Evolutionary conservation across 495 filamentous ascomycete genomes (phyloP).

Genomic region (Penicillium steckii): DNA sequence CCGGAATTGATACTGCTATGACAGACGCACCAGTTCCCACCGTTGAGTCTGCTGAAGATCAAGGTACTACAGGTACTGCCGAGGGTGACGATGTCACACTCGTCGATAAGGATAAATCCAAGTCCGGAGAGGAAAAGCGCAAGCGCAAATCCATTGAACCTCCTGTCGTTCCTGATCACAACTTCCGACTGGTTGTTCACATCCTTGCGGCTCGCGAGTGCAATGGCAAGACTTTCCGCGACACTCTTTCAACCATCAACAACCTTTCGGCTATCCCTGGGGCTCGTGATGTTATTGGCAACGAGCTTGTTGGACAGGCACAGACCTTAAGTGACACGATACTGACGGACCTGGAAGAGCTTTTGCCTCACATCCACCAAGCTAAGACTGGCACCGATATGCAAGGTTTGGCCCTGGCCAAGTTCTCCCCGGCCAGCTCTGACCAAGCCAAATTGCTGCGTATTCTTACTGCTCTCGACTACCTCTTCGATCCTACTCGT

Average conservation of each 20-base stretch:
- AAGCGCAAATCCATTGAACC: slow-evolving; percentile 78
- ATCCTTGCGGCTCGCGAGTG: slow-evolving; percentile 95
- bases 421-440: slow-evolving; percentile 92
- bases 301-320: slow-evolving; percentile 84
- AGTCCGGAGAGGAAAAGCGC: slow-evolving; percentile 51
- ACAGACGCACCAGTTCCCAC: slow-evolving; percentile 39
- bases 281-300: slow-evolving; percentile 85
- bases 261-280: slow-evolving; percentile 92
- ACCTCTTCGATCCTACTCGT: slow-evolving; percentile 80
- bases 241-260: slow-evolving; percentile 95
- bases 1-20: slow-evolving; percentile 41
- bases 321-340: slow-evolving; percentile 81
- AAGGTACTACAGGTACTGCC: slow-evolving; percentile 23
- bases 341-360: slow-evolving; percentile 75
- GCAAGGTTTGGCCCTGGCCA: slow-evolving; percentile 88
- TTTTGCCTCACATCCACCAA: slow-evolving; percentile 83
- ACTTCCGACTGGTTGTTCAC: slow-evolving; percentile 89
- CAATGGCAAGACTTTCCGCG: slow-evolving; percentile 93
- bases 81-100: slow-evolving; percentile 20
- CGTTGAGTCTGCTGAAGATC: slow-evolving; percentile 29
- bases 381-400: slow-evolving; percentile 89
- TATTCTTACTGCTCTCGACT: slow-evolving; percentile 92
- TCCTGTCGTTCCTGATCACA: slow-evolving; percentile 84
- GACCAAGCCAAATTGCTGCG: slow-evolving; percentile 94
- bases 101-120: slow-evolving; percentile 38